Evolutionary conservation across 2,329 filamentous ascomycete genomes (phyloP), one percentile per base, ranked within the genome.

Genomic region (Aspergillus phoenicis): DNA sequence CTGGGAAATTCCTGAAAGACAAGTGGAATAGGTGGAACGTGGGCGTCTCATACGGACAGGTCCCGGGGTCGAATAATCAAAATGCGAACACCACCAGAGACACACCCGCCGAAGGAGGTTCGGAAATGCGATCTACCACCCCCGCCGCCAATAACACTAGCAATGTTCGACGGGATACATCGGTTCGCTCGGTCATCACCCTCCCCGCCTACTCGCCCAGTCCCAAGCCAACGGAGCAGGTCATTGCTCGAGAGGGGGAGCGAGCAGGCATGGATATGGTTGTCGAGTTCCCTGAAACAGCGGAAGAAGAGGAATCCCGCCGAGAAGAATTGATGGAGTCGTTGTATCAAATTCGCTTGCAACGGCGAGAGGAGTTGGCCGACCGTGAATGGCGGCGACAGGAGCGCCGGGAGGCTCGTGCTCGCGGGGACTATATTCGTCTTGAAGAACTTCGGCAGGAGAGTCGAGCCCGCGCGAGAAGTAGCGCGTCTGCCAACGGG

Each of bases 311-410:
- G 66, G 92, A 96, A 73, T 78, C 80, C 2, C 80, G 92, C 57
- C 85, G 95, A 11, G 93, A 98, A 64, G 87, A 91, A 28, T 91
- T 97, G 75, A 98, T 98, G 95, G 91, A 95, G 64, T 87, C 91
- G 0, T 78, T 98, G 43, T 98, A 96, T 75, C 92, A 96, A 75
- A 94, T 98, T 61, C 89, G 95, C 11, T 73, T 91, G 11, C 87
- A 91, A 17, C 86, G 95, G 57, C 86, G 93, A 55, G 83, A 86
- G 59, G 90, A 96, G 73, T 83, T 89, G 41, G 86, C 87, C 4
- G 92, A 95, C 64, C 87, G 92, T 5, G 91, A 96, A 66, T 88
- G 90, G 65, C 82, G 91, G n/a, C 83, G 91, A 55, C 83, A 85
- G 51, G 81, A 87, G 60, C 83, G 91, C 28, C 81, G 86, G 30